Evolutionary conservation across 2,329 filamentous ascomycete species (phyloP).

Genomic region (Diaporthe sp.): DNA sequence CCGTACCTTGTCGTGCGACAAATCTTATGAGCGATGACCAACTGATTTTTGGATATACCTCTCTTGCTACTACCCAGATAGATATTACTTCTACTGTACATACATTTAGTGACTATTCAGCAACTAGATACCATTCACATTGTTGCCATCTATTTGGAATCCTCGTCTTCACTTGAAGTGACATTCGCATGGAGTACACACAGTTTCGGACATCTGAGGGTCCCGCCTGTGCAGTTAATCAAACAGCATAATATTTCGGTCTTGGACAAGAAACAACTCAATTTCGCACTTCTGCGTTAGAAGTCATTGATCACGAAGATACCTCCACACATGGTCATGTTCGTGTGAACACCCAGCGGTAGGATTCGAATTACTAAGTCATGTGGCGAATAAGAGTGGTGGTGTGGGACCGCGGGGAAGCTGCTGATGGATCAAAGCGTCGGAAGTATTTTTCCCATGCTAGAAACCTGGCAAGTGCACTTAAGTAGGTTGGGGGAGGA

Average conservation of each 20-base stretch:
- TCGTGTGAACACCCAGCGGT: not conserved
- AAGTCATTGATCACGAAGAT: not conserved
- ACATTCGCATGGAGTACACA: not conserved
- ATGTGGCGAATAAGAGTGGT: not conserved
- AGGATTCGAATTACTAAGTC: not conserved
- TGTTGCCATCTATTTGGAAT: not conserved
- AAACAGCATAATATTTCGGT: no score
- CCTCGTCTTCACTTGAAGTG: not conserved
- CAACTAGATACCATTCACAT: conserved; percentile 21
- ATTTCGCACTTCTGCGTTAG: not conserved
- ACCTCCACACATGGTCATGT: not conserved
- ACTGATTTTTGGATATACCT: conserved; percentile 20
- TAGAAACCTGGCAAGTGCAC: no score
- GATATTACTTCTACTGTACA: conserved; percentile 28
- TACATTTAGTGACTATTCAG: conserved; percentile 22
- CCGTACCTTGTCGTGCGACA: conserved; percentile 32
- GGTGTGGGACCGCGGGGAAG: not conserved
- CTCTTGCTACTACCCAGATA: conserved; percentile 12
- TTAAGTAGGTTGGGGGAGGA: no score
- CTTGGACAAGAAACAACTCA: not conserved
- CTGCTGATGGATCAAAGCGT: no score
- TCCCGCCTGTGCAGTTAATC: not conserved
- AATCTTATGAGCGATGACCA: conserved; percentile 37
- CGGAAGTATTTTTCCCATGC: not conserved
- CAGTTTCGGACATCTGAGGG: not conserved